Conservation (phyloP, 2,329 filamentous ascomycete species). For the Thielaviopsis populi region DNA sequence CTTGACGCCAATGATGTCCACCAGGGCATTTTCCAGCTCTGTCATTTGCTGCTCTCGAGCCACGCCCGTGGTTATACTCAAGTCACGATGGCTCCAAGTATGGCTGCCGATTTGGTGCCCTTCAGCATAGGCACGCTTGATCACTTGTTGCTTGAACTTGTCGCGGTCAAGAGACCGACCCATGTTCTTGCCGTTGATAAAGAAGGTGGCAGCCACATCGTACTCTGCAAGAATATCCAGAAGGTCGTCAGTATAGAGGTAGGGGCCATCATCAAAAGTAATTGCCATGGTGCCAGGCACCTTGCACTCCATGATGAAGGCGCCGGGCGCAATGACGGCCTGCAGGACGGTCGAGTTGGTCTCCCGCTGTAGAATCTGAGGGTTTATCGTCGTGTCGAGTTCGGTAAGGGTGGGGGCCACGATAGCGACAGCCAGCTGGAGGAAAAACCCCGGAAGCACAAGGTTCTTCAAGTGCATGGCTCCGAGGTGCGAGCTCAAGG, state of each 20-base stretch:
- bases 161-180: conserved; percentile 20
- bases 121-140: conserved; percentile 33
- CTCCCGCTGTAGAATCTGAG: neutral
- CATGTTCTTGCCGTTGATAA: conserved; percentile 25
- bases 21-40: conserved; percentile 31
- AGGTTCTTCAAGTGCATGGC: conserved; percentile 1
- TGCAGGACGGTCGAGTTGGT: neutral
- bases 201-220: conserved; percentile 27
- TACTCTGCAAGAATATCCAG: conserved; percentile 26
- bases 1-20: conserved; percentile 28
- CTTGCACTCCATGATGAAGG: conserved; percentile 21
- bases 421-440: neutral
- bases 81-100: conserved; percentile 33
- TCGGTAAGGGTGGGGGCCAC: conserved; percentile 2
- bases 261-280: conserved; percentile 35
- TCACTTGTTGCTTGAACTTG: conserved; percentile 17
- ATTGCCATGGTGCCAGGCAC: conserved; percentile 28
- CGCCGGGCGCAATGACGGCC: conserved; percentile 5
- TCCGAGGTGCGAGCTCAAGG: neutral
- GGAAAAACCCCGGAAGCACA: neutral
- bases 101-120: conserved; percentile 47
- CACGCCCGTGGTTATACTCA: conserved; percentile 25
- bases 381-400: neutral
- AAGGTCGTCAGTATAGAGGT: conserved; percentile 27
- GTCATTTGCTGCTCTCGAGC: conserved; percentile 28